phyloP scores from a whole-genome alignment of 2,329 filamentous ascomycete species.

The Aspergillus alliaceus region DNA sequence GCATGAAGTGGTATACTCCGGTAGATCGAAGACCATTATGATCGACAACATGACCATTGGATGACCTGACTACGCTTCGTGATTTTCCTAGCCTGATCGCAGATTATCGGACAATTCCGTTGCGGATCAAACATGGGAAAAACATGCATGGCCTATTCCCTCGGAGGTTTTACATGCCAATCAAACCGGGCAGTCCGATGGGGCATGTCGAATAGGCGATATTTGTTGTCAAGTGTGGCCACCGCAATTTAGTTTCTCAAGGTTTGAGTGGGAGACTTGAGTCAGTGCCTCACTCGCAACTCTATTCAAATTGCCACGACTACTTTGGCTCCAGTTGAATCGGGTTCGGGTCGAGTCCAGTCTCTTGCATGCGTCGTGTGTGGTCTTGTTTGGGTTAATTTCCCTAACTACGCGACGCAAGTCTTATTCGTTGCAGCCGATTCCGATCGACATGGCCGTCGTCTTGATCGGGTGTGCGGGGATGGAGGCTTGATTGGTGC shows the following conservation, averaged over 20 bases:
- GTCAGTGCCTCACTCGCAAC: background rate
- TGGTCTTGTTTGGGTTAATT: constrained; percentile 1
- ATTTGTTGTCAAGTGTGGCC: constrained; percentile 24
- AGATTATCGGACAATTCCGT: constrained; percentile 31
- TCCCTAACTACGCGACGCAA: background rate
- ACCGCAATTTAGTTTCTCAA: constrained; percentile 9
- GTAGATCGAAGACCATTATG: constrained; percentile 1
- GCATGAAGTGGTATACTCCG: background rate
- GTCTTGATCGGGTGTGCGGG: constrained; percentile 25
- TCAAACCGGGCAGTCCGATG: constrained; percentile 13
- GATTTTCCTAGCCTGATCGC: background rate
- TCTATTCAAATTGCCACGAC: constrained; percentile 9
- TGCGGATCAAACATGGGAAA: constrained; percentile 28
- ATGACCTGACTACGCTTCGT: background rate
- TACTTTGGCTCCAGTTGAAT: background rate
- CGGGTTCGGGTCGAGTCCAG: background rate
- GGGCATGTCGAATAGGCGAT: constrained; percentile 12
- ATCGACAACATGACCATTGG: constrained; percentile 1
- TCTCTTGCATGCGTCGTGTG: constrained; percentile 2
- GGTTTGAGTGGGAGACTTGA: background rate
- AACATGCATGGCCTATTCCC: constrained; percentile 17
- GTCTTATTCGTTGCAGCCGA: constrained; percentile 5
- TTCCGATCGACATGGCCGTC: constrained; percentile 29
- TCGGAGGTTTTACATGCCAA: constrained; percentile 34
- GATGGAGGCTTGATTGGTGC: constrained; percentile 26